Percentiles rank a stretch among this genome's conserved stretches.
Conservation (phyloP, 352 stramenopile species). For the Pythium vanterpoolii region DNA sequence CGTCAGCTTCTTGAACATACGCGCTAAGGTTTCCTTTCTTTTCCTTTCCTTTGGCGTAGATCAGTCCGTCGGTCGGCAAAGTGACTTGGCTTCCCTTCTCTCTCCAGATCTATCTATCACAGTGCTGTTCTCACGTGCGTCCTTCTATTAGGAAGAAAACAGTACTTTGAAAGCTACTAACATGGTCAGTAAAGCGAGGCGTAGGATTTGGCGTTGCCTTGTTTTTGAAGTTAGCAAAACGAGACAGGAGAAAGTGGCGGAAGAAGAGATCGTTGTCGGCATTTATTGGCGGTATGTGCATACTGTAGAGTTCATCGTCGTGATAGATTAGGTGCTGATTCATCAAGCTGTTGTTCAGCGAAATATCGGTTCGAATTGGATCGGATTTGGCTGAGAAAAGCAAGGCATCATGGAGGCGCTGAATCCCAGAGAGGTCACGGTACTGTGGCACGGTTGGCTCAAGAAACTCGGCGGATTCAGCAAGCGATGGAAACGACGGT, state of each 20-base stretch:
- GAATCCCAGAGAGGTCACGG: slow-evolving; percentile 49
- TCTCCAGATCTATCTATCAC: neutral
- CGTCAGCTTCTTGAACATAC: slow-evolving; percentile 79
- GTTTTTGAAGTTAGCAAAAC: slow-evolving; percentile 5
- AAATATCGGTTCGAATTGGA: neutral
- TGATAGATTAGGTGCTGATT: neutral
- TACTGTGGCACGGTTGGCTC: slow-evolving; percentile 84
- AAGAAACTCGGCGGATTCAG: slow-evolving; percentile 84
- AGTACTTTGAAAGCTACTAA: neutral
- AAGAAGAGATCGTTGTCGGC: neutral
- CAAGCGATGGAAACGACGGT: slow-evolving; percentile 73
- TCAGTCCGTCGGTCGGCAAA: neutral
- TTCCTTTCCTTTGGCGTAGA: neutral
- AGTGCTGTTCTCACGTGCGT: slow-evolving; percentile 7
- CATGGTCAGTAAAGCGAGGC: slow-evolving; percentile 1
- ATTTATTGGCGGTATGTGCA: neutral
- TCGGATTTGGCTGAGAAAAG: neutral
- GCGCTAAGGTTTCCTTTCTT: neutral
- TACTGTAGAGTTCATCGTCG: neutral
- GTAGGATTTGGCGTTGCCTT: neutral
- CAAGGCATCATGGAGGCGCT: slow-evolving; percentile 17
- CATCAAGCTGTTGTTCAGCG: neutral
- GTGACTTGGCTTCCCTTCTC: slow-evolving; percentile 6
- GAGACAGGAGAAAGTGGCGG: too few relatives aligned
- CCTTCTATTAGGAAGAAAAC: slow-evolving; percentile 7